Conservation (phyloP, 2,329 filamentous ascomycete genomes). For the Clarireedia hainanense region DNA sequence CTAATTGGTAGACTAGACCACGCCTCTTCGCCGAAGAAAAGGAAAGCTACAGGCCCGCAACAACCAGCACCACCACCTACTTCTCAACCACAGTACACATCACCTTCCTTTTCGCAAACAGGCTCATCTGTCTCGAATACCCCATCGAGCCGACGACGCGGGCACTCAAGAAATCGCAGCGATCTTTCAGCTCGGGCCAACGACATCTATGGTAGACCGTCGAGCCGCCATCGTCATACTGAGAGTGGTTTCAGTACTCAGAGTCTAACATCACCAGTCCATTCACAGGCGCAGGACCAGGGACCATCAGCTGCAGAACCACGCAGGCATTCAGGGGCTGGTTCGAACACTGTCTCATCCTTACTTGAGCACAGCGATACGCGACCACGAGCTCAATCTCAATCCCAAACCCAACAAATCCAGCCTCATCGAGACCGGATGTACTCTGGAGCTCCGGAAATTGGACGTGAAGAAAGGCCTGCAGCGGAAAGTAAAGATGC, state of each 20-base stretch:
- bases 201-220: conserved; percentile 32
- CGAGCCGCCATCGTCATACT: conserved; percentile 31
- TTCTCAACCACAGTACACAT: conserved; percentile 39
- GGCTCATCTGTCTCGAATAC: conserved; percentile 45
- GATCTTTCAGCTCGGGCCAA: conserved; percentile 40
- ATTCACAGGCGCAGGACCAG: conserved; percentile 11
- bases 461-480: conserved; percentile 15
- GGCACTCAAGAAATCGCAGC: conserved; percentile 58
- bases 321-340: conserved; percentile 20
- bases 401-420: conserved; percentile 19
- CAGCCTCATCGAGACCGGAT: conserved; percentile 16
- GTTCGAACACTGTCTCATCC: conserved; percentile 26
- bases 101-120: conserved; percentile 48
- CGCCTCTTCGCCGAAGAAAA: conserved; percentile 75
- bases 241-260: conserved; percentile 23
- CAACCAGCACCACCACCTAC: conserved; percentile 39
- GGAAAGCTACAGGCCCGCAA: conserved; percentile 60
- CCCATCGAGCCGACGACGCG: conserved; percentile 45
- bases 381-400: conserved; percentile 14
- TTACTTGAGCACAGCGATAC: conserved; percentile 25
- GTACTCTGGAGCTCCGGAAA: conserved; percentile 2
- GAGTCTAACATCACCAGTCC: conserved; percentile 18
- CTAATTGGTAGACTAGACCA: conserved; percentile 41
- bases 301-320: conserved; percentile 13
- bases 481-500: conserved; percentile 23